Evolutionary conservation across 176 grass and related monocot species (phyloP), one percentile per base, ranked within the genome.

Genomic region (Lolium perenne): DNA sequence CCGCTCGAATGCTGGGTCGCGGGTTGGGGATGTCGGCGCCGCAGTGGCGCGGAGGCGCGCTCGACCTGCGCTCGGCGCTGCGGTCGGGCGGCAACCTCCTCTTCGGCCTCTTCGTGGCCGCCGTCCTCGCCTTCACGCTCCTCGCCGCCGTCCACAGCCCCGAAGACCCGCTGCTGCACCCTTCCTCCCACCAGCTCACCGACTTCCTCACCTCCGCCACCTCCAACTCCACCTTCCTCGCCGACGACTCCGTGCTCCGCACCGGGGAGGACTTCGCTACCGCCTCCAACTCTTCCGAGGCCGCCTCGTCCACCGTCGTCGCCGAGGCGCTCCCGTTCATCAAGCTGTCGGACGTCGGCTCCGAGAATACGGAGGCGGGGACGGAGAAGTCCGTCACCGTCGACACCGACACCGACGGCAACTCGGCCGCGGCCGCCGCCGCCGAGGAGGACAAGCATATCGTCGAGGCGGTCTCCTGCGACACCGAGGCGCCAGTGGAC

Each of bases 91-190:
- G 92, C 66, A 97, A 94, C 65, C 90, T 97, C 88, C 86, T 91
- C 40, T 98, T 98, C 86, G 90, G 86, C 26, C 85, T 98, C 83
- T 98, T 98, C 93, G 93, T 98, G 54, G 88, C 88, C 41, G 95
- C 83, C 10, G 95, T 98, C 86, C 93, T 98, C 64, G 83, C 86
- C 0, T 98, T 98, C 93, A 98, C 95, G 15, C 86, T 98, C 29
- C 91, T 98, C 66, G 95, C 91, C 35, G 93, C 95, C 18, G 92
- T 92, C 3, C 92, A 94, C 91, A 92, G 88, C 74, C 95, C 95
- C 54, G 95, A 95, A 55, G 95, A 98, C 50, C 95, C 95, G 40
- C 90, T 98, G 17, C 93, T 95, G 48, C 95, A 89, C 85, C 90
- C 89, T 0, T 95, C 95, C 46, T 91, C 91, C 65, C 94, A 92